Percentiles rank a stretch among this genome's conserved stretches.
Conservation (phyloP, 169 alveolate species). For the Plasmodium sp. region DNA sequence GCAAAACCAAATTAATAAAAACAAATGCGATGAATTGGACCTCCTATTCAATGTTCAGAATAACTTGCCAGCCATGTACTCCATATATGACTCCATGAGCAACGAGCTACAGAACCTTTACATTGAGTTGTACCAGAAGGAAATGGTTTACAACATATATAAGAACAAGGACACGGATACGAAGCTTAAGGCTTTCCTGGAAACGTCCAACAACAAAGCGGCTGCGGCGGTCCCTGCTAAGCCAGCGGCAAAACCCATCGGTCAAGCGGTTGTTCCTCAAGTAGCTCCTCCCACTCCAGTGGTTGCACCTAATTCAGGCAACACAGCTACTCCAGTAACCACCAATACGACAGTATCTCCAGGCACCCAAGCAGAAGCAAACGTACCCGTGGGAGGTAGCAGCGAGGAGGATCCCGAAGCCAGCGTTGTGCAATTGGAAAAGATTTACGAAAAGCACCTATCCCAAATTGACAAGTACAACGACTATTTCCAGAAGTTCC, state of each 20-base stretch:
- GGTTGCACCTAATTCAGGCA: too few relatives aligned
- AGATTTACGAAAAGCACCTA: not conserved
- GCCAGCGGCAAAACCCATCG: not conserved
- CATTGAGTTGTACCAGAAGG: conserved; percentile 21
- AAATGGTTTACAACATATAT: conserved; percentile 25
- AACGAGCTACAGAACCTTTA: not conserved
- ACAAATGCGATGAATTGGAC: conserved; percentile 8
- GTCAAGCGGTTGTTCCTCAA: too few relatives aligned
- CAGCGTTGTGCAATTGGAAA: not conserved
- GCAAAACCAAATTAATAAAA: not conserved
- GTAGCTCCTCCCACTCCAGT: too few relatives aligned
- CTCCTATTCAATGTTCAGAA: conserved; percentile 28
- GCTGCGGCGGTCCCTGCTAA: not conserved
- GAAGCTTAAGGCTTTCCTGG: not conserved
- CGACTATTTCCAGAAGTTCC: not conserved
- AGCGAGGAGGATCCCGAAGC: not conserved
- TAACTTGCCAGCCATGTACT: conserved; percentile 40
- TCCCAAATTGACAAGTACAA: not conserved
- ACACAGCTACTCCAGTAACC: too few relatives aligned
- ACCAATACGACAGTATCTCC: too few relatives aligned
- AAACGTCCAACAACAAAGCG: not conserved
- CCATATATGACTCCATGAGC: conserved; percentile 6
- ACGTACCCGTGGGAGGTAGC: not conserved
- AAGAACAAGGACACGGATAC: not conserved
- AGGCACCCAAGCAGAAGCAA: not conserved